A percentile compares a stretch with the other conserved stretches of the same genome.
Evolutionary conservation across 306 rosid genomes (phyloP).

Genomic region (Neltuma alba): DNA sequence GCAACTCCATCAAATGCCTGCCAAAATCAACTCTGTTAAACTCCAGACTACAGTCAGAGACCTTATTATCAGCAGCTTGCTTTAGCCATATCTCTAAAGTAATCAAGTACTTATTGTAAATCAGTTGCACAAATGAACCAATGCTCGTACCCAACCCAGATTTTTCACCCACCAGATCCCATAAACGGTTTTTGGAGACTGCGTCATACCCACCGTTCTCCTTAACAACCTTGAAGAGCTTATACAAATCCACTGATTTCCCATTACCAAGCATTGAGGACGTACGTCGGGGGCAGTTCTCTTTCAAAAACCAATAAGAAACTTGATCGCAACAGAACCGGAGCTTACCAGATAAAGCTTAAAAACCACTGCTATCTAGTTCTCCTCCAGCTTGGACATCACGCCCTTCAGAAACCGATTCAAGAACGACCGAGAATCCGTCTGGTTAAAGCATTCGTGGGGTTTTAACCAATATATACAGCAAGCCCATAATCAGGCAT

Average conservation of each 20-base stretch:
- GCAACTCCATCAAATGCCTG: constrained; percentile 55
- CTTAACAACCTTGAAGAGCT: constrained; percentile 73
- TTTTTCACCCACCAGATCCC: constrained; percentile 69
- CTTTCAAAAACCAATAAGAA: constrained; percentile 34
- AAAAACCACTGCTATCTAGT: constrained; percentile 23
- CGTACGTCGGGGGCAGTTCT: constrained; percentile 34
- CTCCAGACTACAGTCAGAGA: constrained; percentile 42
- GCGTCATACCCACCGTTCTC: constrained; percentile 72
- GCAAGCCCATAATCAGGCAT: constrained; percentile 37
- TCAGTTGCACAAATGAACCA: constrained; percentile 53
- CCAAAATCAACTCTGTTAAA: constrained; percentile 43
- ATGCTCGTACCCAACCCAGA: constrained; percentile 55
- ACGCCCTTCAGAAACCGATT: constrained; percentile 18
- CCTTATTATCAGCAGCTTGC: constrained; percentile 44
- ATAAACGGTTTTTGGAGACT: constrained; percentile 41
- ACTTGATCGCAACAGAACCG: constrained; percentile 50
- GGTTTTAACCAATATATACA: constrained; percentile 37
- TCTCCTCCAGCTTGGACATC: constrained; percentile 25
- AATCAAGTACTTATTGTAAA: constrained; percentile 61
- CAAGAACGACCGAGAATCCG: constrained; percentile 33
- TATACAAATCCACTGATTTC: constrained; percentile 61
- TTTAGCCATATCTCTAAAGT: constrained; percentile 52
- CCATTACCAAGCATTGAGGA: constrained; percentile 58
- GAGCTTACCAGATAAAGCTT: constrained; percentile 33
- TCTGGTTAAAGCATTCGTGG: constrained; percentile 27